Evolutionary conservation across 352 stramenopile species (phyloP), one percentile per base, ranked within the genome.

Genomic region (Blastocystis sp.): DNA sequence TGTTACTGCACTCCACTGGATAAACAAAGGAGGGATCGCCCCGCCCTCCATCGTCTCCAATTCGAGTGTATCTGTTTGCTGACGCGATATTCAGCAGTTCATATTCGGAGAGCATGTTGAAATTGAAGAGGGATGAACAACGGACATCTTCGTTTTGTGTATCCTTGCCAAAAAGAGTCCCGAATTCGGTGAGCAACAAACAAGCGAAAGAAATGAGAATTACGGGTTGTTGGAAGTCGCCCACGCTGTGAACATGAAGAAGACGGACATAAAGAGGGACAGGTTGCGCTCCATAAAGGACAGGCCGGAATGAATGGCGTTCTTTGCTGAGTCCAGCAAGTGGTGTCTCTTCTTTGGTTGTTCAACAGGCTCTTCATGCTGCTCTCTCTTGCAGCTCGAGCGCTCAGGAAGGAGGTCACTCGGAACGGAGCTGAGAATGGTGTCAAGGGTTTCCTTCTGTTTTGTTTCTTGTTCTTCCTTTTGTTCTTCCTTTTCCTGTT

Each of bases 41-140:
- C 38, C 21, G 6, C 7, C 43, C 17, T 64, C 4, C 21, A 65
- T 81, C 45, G 4, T 66, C 14, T 11, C 71, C 38, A n/a, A 81
- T 19, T 65, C 71, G 24, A 28, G 71, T 81, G 57, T 81, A 81
- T 64, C 52, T 59, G 10, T 81, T 65, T 14, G 24, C 11, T 34
- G 71, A 81, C 17, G 34, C 28, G 28, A 81, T 21, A 81, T 81
- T 81, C 14, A 81, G 28, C 38, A 81, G 54, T 81, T 81, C 71
- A 61, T 81, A 81, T 81, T 81, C 71, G 6, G 71, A 81, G 4
- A 81, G 34, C 71, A 81, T 81, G 42, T 14, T 6, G 24, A 19
- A 65, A 65, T 65, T 10, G 59, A 65, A 65, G 19, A 65, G 21
- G 59, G 59, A n/a, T 65, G 59, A 65, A 17, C 48, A 57, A 17